These are phyloP conservation scores for Colletotrichum brevisporum DNA, from an alignment of 2,329 filamentous ascomycete genomes.

Conservation along the genomic window DNA sequence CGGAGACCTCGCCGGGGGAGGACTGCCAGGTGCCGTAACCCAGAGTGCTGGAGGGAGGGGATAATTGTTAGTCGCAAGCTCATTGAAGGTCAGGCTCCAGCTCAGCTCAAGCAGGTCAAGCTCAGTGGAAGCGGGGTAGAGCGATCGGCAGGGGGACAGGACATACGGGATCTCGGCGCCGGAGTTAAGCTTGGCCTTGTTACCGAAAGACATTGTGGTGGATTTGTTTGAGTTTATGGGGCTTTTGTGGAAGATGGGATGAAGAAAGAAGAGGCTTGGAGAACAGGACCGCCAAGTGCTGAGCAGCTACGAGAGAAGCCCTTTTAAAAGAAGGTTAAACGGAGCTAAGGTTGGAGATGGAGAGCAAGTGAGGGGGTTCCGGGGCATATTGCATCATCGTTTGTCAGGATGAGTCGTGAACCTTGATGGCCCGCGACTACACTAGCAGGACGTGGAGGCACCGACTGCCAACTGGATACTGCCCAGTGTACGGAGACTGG, in stretches of 20 bases:
- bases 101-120: slow-evolving; percentile 43
- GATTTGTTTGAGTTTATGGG: neutral
- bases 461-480: too few species aligned
- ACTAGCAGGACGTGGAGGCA: too few species aligned
- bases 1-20: slow-evolving; percentile 73
- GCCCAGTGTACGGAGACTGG: too few species aligned
- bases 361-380: slow-evolving; percentile 30
- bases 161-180: slow-evolving; percentile 73
- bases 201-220: slow-evolving; percentile 67
- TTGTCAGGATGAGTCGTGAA: slow-evolving; percentile 39
- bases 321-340: slow-evolving; percentile 9
- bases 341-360: neutral
- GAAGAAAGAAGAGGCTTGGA: slow-evolving; percentile 2
- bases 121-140: slow-evolving; percentile 16
- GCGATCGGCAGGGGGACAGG: slow-evolving; percentile 16
- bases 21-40: slow-evolving; percentile 76
- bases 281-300: neutral
- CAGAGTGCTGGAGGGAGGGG: slow-evolving; percentile 29
- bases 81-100: slow-evolving; percentile 50
- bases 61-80: slow-evolving; percentile 47
- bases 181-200: slow-evolving; percentile 71
- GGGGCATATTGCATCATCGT: slow-evolving; percentile 38
- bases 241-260: neutral
- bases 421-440: slow-evolving; percentile 29
- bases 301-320: neutral